A percentile compares a stretch with the other conserved stretches of the same genome.
These are phyloP conservation scores for Phytophthora fragariaefolia DNA, from an alignment of 352 stramenopile genomes.

Conservation along the genomic window DNA sequence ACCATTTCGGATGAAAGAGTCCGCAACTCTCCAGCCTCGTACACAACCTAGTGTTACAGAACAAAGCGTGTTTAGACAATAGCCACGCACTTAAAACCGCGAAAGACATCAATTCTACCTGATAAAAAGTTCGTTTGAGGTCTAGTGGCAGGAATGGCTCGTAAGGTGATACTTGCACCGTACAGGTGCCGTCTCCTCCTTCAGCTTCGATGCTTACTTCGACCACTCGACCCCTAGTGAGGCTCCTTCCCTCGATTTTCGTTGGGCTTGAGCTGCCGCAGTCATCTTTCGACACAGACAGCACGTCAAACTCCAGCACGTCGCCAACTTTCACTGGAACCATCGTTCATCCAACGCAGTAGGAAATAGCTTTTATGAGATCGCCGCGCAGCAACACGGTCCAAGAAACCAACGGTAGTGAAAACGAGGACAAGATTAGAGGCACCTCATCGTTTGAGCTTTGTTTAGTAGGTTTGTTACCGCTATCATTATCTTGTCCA, in stretches of 20 bases:
- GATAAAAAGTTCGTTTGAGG: constrained; percentile 37
- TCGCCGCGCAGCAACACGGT: background rate
- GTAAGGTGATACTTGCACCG: constrained; percentile 50
- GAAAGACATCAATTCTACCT: constrained; percentile 29
- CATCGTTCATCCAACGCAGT: constrained; percentile 19
- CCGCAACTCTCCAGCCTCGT: constrained; percentile 44
- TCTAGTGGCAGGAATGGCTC: constrained; percentile 51
- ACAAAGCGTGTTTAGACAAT: background rate
- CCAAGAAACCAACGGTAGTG: constrained; percentile 9
- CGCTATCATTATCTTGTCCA: no score
- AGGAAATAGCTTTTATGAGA: no score
- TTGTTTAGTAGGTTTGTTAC: background rate
- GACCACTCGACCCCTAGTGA: constrained; percentile 41
- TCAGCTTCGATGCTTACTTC: constrained; percentile 30
- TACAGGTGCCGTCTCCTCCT: constrained; percentile 23
- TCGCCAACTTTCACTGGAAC: constrained; percentile 49
- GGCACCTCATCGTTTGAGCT: background rate
- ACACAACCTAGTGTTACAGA: constrained; percentile 43
- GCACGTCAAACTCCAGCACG: constrained; percentile 49
- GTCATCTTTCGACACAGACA: background rate
- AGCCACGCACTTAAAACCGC: background rate
- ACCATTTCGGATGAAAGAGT: constrained; percentile 44
- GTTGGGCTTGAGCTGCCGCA: background rate
- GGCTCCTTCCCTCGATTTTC: constrained; percentile 3
- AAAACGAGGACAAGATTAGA: constrained; percentile 6